Base-by-base conservation (phyloP, 306 rosid genomes). In the Quercus gilva region DNA sequence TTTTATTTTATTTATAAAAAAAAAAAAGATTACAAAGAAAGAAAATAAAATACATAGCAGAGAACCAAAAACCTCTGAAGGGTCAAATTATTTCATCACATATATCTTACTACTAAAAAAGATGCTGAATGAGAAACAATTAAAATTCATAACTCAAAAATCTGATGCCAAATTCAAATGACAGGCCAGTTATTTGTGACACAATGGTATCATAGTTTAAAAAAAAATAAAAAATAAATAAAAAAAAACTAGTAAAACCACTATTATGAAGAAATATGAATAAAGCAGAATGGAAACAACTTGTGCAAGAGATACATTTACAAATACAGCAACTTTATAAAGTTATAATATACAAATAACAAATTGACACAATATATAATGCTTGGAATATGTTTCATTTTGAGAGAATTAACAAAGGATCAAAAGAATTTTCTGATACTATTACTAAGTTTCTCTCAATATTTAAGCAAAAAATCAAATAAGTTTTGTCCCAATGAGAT, bases 81-180 rank as follows among this genome's bases (percentile, higher is more conserved):
- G 35, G 5, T 31, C 35, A 31, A 31, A 28, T 28, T 28, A 28
- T 28, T 28, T 28, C 29, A 28, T 28, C 29, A 2, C 29, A 28
- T 28, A 28, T 28, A 15, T 29, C 17, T 41, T 41, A 7, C 49
- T 41, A 41, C 49, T 41, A 41, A 2, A 41, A 41, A n/a, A 74
- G 43, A 60, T 45, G 63, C 53, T 69, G 35, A 57, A 63, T 7
- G 17, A 57, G 68, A 71, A n/a, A 26, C 11, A 67, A 43, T 20
- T 78, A 51, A 33, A 41, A 67, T 53, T 79, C 71, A 75, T 20
- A 68, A 55, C 15, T 31, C 63, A 55, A 41, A 55, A 64, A 61
- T 57, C 2, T 57, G n/a, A 57, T 2, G 6, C 71, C 65, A 70
- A 55, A 70, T 20, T 64, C 31, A 79, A 41, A 41, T 41, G 12